Evolutionary conservation across 202 grass and related monocot species (phyloP).

Genomic region (Thinopyrum obtusiflorum): DNA sequence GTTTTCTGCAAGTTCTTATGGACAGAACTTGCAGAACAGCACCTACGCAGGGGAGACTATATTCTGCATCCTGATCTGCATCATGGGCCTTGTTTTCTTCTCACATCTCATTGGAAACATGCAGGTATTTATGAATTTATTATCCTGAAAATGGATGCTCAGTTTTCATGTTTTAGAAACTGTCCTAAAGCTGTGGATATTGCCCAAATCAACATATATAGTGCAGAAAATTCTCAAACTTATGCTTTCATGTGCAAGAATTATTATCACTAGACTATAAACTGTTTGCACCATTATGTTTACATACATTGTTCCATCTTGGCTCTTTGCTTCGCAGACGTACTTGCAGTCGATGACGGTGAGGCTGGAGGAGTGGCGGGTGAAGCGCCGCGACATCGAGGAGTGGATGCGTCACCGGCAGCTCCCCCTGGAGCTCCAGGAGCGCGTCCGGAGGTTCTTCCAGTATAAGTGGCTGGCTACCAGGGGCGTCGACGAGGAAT

Average conservation of each 20-base stretch:
- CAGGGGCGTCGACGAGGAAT: slow-evolving; percentile 86
- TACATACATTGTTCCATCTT: background rate
- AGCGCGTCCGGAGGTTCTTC: slow-evolving; percentile 82
- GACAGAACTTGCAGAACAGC: slow-evolving; percentile 75
- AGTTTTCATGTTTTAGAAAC: background rate
- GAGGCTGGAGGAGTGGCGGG: slow-evolving; percentile 89
- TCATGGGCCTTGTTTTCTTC: slow-evolving; percentile 84
- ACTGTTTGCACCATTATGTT: background rate
- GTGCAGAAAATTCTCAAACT: background rate
- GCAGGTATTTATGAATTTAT: slow-evolving; percentile 54
- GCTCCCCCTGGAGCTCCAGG: slow-evolving; percentile 76
- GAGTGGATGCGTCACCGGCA: slow-evolving; percentile 98
- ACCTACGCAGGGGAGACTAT: slow-evolving; percentile 76
- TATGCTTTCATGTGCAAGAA: background rate
- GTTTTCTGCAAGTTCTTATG: slow-evolving; percentile 61
- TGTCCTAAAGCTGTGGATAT: background rate
- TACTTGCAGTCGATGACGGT: slow-evolving; percentile 83
- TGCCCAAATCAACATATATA: background rate
- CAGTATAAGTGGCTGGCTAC: slow-evolving; percentile 96
- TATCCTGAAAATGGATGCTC: background rate
- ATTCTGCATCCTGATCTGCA: slow-evolving; percentile 81
- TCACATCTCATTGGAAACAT: slow-evolving; percentile 97
- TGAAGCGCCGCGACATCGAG: slow-evolving; percentile 81
- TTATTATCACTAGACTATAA: background rate
- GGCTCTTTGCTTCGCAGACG: slow-evolving; percentile 32